Evolutionary conservation across 805 yeast species (phyloP), one percentile per base, ranked within the genome.

Genomic region (Saccharomycopsis sp.): DNA sequence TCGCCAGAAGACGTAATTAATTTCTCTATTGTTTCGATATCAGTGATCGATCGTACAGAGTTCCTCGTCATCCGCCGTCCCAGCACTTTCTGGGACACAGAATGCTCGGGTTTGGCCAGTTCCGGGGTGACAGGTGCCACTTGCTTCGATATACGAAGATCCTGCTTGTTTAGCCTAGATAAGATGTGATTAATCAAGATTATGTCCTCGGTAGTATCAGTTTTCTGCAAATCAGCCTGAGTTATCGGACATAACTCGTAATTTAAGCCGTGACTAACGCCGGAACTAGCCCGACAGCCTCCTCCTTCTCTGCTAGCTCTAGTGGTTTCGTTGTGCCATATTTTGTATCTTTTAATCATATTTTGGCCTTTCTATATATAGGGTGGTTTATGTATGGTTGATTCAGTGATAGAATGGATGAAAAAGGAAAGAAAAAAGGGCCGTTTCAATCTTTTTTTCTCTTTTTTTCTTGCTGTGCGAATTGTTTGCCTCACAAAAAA

Each of bases 231-330:
- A 19, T 44, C 49, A 3, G 22, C 49, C 12, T 17, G 22, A 17
- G 49, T 44, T 17, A 44, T 44, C 22, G 49, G 49, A 44, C 49
- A 44, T 44, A 44, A 12, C 22, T 44, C 49, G 22, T 44, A 44
- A 17, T 44, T 44, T 19, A 44, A 44, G 8, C 22, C 49, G 12
- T 29, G 38, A 7, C 12, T 29, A 29, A 12, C 5, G 38, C 38
- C 9, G 12, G 38, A 29, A 7, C 38, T 29, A 29, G 38, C 38
- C 38, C 38, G 38, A 29, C 38, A 29, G 38, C 38, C 38, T 29
- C 38, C 38, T 29, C 12, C 9, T 29, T 29, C 38, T 29, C 38
- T 12, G 38, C 9, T 29, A 29, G 38, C 38, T 29, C 12, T 29
- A 29, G 38, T 29, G 38, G 38, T 29, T 5, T 29, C 38, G 5